These are phyloP conservation scores for California macrophylla DNA, from an alignment of 441 rosid species.

Conservation along the genomic window DNA sequence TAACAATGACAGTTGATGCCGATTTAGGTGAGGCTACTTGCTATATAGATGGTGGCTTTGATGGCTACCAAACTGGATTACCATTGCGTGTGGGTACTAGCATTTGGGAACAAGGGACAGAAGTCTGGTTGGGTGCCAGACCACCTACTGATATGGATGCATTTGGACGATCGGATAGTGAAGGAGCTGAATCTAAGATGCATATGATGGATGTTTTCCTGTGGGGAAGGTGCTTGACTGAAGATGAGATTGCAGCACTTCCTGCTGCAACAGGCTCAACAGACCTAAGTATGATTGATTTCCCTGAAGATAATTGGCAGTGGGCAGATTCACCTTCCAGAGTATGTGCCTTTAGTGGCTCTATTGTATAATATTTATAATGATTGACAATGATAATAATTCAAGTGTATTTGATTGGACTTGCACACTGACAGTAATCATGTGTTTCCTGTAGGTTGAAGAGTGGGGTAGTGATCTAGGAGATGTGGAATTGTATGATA, in stretches of 20 bases:
- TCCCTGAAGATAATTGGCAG: conserved; percentile 91
- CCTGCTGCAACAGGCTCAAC: conserved; percentile 63
- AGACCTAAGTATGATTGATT: conserved; percentile 70
- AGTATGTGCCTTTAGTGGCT: conserved; percentile 38
- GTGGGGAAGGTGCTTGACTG: conserved; percentile 96
- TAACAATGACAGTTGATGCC: conserved; percentile 92
- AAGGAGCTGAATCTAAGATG: conserved; percentile 99
- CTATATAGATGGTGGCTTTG: conserved; percentile 95
- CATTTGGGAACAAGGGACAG: conserved; percentile 91
- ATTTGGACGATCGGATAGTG: conserved; percentile 99
- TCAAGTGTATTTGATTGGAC: conserved; percentile 14
- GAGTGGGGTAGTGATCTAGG: conserved; percentile 99
- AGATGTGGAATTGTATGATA: conserved; percentile 91
- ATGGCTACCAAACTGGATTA: conserved; percentile 74
- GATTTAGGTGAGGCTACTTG: conserved; percentile 96
- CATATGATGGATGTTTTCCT: conserved; percentile 98
- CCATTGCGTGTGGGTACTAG: conserved; percentile 55
- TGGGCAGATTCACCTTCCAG: conserved; percentile 98
- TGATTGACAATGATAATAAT: conserved; percentile 11
- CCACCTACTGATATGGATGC: conserved; percentile 93
- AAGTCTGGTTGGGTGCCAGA: conserved; percentile 87
- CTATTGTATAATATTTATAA: background rate
- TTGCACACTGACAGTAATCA: conserved; percentile 22
- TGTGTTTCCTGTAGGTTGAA: conserved; percentile 54
- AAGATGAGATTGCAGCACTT: conserved; percentile 85